These are phyloP conservation scores for Sextonia rubra DNA, from an alignment of 164 flowering plant genomes.

Conservation along the genomic window DNA sequence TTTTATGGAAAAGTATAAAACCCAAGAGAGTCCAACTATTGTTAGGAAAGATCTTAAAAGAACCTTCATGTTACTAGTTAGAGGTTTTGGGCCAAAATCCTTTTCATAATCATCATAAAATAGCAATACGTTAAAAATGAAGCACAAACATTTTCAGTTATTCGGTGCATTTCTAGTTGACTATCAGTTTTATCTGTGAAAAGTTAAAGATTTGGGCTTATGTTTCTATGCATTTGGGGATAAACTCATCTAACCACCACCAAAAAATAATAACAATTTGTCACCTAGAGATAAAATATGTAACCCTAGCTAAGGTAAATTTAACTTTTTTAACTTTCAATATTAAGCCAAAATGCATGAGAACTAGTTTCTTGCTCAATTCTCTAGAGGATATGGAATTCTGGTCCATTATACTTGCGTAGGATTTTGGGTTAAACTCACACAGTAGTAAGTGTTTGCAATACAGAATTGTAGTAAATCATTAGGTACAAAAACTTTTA, in stretches of 20 bases:
- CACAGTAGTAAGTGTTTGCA: too few species aligned
- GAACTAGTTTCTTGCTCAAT: background rate
- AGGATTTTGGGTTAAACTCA: too few species aligned
- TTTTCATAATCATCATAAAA: background rate
- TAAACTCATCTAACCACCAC: background rate
- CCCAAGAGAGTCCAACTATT: background rate
- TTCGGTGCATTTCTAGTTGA: background rate
- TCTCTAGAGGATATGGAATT: background rate
- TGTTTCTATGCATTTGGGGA: background rate
- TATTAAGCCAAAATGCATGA: background rate
- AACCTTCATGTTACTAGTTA: too few species aligned
- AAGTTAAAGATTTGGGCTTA: background rate
- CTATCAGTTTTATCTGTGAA: background rate
- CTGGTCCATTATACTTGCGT: background rate
- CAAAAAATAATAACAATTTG: background rate
- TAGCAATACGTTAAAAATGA: background rate
- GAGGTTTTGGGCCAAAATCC: background rate
- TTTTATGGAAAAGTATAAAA: background rate
- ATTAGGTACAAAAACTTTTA: too few species aligned
- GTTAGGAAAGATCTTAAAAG: too few species aligned
- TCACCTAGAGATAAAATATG: background rate
- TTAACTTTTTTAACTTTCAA: background rate
- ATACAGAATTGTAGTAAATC: too few species aligned
- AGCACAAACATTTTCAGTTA: background rate
- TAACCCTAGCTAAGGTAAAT: background rate